Percentiles rank a stretch among this genome's conserved stretches.
Conservation (phyloP, 345 rosid genomes). For the Brassica incana region DNA sequence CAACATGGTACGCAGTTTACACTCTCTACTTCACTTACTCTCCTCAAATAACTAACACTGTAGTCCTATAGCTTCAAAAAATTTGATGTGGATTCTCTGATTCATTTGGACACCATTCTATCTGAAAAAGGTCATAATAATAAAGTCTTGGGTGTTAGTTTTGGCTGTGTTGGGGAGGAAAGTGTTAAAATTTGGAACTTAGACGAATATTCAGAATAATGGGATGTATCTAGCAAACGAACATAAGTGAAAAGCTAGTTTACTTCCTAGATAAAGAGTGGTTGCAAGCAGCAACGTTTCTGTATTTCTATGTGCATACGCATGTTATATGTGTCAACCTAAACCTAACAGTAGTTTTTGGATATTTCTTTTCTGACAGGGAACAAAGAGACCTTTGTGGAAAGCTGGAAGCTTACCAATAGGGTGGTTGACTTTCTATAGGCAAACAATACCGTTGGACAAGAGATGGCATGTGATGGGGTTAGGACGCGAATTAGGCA, state of each 20-base stretch:
- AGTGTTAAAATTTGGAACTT: neutral
- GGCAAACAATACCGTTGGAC: conserved; percentile 67
- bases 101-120: neutral
- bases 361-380: conserved; percentile 45
- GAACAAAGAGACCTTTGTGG: conserved; percentile 61
- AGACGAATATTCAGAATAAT: neutral
- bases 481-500: conserved; percentile 66
- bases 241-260: neutral
- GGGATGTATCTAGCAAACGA: conserved; percentile 11
- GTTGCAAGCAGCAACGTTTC: neutral
- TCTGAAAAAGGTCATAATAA: neutral
- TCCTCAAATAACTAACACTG: neutral
- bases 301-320: neutral
- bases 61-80: neutral
- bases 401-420: conserved; percentile 80
- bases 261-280: conserved; percentile 12
- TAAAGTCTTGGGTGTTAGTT: neutral
- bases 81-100: neutral
- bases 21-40: neutral
- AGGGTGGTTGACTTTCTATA: conserved; percentile 87
- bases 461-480: conserved; percentile 79
- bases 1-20: conserved; percentile 57
- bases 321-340: neutral
- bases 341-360: neutral
- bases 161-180: neutral